A percentile compares a stretch with the other conserved stretches of the same genome.
Conservation (phyloP, 805 yeast genomes). For the Hemisphaericaspora nanyangensis region DNA sequence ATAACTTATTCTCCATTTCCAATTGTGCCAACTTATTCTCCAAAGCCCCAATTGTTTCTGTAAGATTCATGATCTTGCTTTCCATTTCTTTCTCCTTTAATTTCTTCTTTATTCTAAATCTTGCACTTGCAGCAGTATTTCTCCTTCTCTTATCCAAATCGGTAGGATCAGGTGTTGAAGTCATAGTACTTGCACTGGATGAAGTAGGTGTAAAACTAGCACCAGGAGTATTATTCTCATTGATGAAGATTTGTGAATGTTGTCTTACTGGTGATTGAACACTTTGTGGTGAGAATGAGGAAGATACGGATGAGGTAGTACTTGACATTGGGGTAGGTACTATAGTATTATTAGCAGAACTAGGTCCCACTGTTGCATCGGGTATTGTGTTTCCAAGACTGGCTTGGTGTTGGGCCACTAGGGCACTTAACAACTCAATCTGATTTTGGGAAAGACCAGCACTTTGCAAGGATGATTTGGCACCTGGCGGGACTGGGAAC, state of each 20-base stretch:
- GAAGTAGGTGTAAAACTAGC: conserved; percentile 6
- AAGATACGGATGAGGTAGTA: background rate
- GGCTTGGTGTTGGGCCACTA: conserved; percentile 66
- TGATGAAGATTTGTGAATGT: conserved; percentile 8
- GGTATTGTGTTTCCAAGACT: conserved; percentile 9
- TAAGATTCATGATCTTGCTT: conserved; percentile 37
- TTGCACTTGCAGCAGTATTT: conserved; percentile 63
- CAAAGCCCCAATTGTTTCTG: conserved; percentile 41
- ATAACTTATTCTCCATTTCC: conserved; percentile 59
- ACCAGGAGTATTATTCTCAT: background rate
- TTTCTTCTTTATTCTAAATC: conserved; percentile 62
- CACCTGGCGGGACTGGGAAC: conserved; percentile 71
- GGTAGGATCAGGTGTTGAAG: conserved; percentile 7
- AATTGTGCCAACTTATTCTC: conserved; percentile 48
- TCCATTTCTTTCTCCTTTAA: conserved; percentile 59
- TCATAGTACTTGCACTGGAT: background rate
- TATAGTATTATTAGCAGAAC: background rate
- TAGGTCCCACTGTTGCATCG: background rate
- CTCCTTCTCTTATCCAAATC: conserved; percentile 51
- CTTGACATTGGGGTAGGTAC: background rate
- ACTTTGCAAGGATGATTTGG: conserved; percentile 54
- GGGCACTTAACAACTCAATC: conserved; percentile 67
- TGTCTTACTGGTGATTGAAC: conserved; percentile 12
- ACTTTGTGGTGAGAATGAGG: conserved; percentile 1
- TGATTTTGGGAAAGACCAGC: conserved; percentile 69